Percentiles rank a stretch among this genome's conserved stretches.
phyloP scores from a whole-genome alignment of 2,329 filamentous ascomycete species.

The Blastomyces gilchristii region DNA sequence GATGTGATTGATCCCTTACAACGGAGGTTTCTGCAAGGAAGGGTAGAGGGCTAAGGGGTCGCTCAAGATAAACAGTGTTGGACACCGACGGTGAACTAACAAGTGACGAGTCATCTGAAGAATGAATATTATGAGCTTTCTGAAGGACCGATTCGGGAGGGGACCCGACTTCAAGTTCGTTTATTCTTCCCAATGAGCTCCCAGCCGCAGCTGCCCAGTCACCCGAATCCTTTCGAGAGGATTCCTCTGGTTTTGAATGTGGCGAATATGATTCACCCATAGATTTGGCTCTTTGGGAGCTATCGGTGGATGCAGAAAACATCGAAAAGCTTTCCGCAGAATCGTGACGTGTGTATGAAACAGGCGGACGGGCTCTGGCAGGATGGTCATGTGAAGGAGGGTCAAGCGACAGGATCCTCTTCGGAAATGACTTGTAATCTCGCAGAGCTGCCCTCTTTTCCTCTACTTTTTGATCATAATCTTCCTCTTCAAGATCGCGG shows the following conservation, averaged over 20 bases:
- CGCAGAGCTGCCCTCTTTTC: slow-evolving; percentile 35
- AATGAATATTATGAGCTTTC: slow-evolving; percentile 17
- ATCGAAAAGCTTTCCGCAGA: slow-evolving; percentile 54
- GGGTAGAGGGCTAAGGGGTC: slow-evolving; percentile 30
- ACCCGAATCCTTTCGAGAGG: slow-evolving; percentile 16
- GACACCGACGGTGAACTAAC: slow-evolving; percentile 20
- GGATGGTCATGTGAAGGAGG: slow-evolving; percentile 23
- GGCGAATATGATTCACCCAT: slow-evolving; percentile 42
- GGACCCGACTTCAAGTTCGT: slow-evolving; percentile 15
- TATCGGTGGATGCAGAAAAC: slow-evolving; percentile 52
- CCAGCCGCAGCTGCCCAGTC: slow-evolving; percentile 19
- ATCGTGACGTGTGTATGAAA: slow-evolving; percentile 41
- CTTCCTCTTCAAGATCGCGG: slow-evolving; percentile 23
- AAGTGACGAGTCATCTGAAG: slow-evolving; percentile 19
- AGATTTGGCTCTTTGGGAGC: slow-evolving; percentile 45
- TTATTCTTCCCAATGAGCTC: slow-evolving; percentile 12
- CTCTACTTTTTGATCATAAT: slow-evolving; percentile 32
- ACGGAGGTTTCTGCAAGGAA: slow-evolving; percentile 27
- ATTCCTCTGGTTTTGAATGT: slow-evolving; percentile 21
- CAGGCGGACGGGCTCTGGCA: slow-evolving; percentile 23
- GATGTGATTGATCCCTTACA: not conserved
- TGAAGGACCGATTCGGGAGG: slow-evolving; percentile 11
- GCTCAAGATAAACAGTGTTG: slow-evolving; percentile 34
- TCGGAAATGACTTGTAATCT: slow-evolving; percentile 42
- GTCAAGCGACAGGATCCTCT: slow-evolving; percentile 42